Evolutionary conservation across 1,139 yeast species (phyloP).

Genomic region (Pneumocystis murina): DNA sequence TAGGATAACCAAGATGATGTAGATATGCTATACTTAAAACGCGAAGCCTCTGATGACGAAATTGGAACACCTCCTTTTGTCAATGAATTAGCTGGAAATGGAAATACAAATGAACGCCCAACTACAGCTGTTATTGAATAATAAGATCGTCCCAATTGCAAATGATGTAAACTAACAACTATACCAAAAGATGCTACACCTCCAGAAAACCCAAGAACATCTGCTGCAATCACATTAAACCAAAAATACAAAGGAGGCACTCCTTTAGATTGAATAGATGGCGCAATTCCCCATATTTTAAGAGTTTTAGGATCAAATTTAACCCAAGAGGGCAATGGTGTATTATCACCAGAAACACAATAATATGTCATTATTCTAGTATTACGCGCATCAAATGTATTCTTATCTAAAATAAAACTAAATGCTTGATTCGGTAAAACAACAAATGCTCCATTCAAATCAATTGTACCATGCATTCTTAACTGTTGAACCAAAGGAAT

Average conservation of each 20-base stretch:
- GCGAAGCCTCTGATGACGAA: conserved; percentile 37
- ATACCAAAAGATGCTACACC: conserved; percentile 55
- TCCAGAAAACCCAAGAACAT: conserved; percentile 60
- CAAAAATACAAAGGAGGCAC: conserved; percentile 73
- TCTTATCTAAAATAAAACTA: conserved; percentile 42
- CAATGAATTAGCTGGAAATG: conserved; percentile 47
- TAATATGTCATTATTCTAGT: conserved; percentile 43
- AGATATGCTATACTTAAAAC: conserved; percentile 24
- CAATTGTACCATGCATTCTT: conserved; percentile 17
- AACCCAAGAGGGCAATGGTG: conserved; percentile 88
- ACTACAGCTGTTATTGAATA: conserved; percentile 46
- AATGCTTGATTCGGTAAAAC: conserved; percentile 55
- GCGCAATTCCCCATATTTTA: conserved; percentile 79
- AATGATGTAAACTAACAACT: conserved; percentile 74
- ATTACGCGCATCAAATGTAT: conserved; percentile 40
- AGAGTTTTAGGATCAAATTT: conserved; percentile 43
- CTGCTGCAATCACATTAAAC: conserved; percentile 68
- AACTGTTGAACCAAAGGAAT: conserved; percentile 14
- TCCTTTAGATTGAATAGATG: conserved; percentile 63
- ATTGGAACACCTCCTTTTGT: conserved; percentile 45
- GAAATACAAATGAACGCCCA: conserved; percentile 37
- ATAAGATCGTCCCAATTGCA: conserved; percentile 43
- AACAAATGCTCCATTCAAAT: conserved; percentile 62
- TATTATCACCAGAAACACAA: conserved; percentile 65
- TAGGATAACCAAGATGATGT: conserved; percentile 52